Evolutionary conservation across 768 basidiomycete genomes (phyloP), one percentile per base, ranked within the genome.

Genomic region (Udeniomyces megalosporus): DNA sequence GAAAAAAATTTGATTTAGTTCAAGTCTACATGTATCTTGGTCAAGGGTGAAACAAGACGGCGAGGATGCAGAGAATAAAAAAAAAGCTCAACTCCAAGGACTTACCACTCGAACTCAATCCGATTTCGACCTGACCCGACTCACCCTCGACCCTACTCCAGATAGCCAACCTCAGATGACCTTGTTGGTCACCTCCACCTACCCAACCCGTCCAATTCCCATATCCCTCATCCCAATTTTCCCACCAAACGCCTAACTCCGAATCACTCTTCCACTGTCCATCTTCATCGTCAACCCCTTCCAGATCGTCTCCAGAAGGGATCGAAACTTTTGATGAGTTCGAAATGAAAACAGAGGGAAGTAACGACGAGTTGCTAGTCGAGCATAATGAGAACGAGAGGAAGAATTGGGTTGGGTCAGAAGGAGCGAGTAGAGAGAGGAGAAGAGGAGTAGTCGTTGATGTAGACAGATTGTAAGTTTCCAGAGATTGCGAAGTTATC

Each of bases 101-200:
- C 73, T 66, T 46, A 72, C 72, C 67, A 29, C 48, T 31, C 2
- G 32, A 50, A 1, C 69, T 68, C 2, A 70, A 57, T 1, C 68
- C 69, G 11, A 74, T 49, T 60, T 74, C 71, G 7, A 73, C 53
- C 4, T 69, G 62, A 14, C 69, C 51, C 34, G 65, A 63, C 0
- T 70, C 70, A 5, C 47, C 47, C 3, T 57, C 58, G 5, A 34
- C 58, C 14, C 26, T 31, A 29, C 29, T 44, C 4, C 28, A 8
- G 28, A 51, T 11, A 8, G 54, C 35, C 12, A 55, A n/a, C 26
- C 54, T 38, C 20, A 55, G 54, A 32, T 34, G 31, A 12, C 54
- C 54, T n/a, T n/a, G n/a, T n/a, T n/a, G n/a, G 4, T 55, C 38
- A 11, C 38, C 54, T 3, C 52, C 50, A 12, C 44, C 50, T 15